Evolutionary conservation across 1,284 basidiomycete genomes (phyloP), one percentile per base, ranked within the genome.

Genomic region (Trichosporon faecale): DNA sequence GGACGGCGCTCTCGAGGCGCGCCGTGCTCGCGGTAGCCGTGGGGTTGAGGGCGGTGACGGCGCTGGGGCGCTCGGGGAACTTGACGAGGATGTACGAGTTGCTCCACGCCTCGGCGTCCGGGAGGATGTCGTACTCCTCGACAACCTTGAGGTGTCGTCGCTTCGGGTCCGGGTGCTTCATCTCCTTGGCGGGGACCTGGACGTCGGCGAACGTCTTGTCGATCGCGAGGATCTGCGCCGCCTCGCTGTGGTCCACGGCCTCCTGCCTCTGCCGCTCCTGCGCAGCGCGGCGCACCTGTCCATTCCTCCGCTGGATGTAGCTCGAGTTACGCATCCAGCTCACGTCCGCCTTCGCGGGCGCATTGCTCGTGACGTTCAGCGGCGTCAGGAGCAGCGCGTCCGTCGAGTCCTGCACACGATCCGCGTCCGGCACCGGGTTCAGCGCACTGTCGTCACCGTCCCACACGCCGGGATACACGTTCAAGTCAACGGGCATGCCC

Each of bases 401-500:
- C 8, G 72, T 74, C 31, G 64, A 21, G 11, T 70, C 66, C 21
- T 35, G 63, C 73, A 67, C 81, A 65, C 55, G 81, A 71, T n/a
- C 84, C 76, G 88, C 86, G 78, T 94, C 92, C 75, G 87, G 88
- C 1, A 89, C 88, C 76, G 94, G 91, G 16, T 93, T 86, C 35
- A 85, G 78, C 9, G 89, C 86, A 68, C 88, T 86, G 80, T 91
- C 89, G 76, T 90, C 87, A 61, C 92, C 91, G 67, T 91, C 90
- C 92, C 93, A 94, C 21, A 93, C 83, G 40, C 89, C 91, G 64
- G 91, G 90, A 86, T 89, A 95, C 71, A 87, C 87, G 25, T 91
- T 90, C 64, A 96, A 83, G 79, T 97, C 92, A 25, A 98, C 84
- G 0, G 94, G 94, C 93, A 98, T 95, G 1, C 95, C 95, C 77